Percentiles rank a stretch among this genome's conserved stretches.
These are phyloP conservation scores for Claviceps sp. DNA, from an alignment of 2,329 filamentous ascomycete species.

Conservation along the genomic window DNA sequence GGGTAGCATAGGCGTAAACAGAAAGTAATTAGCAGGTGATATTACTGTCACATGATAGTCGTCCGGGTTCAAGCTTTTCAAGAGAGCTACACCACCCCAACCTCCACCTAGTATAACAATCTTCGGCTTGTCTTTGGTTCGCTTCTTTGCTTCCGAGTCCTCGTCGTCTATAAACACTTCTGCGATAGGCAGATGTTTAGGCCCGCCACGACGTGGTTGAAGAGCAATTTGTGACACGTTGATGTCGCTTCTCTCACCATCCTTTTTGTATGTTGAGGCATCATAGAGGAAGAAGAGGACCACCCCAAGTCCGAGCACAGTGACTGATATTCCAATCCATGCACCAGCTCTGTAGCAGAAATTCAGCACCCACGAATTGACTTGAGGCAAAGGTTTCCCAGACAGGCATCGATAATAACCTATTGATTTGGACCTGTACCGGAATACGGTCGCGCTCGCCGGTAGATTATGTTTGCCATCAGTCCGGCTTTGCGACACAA, in stretches of 20 bases:
- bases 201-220: slow-evolving; percentile 68
- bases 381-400: slow-evolving; percentile 37
- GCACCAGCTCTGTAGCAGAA: slow-evolving; percentile 55
- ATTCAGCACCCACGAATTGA: slow-evolving; percentile 34
- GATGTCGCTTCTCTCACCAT: slow-evolving; percentile 54
- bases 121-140: slow-evolving; percentile 75
- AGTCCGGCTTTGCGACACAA: not conserved
- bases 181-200: slow-evolving; percentile 88
- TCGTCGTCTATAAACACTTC: slow-evolving; percentile 83
- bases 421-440: not conserved
- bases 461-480: not conserved
- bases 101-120: slow-evolving; percentile 87
- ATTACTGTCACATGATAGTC: slow-evolving; percentile 95
- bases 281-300: slow-evolving; percentile 89
- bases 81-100: slow-evolving; percentile 83
- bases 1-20: slow-evolving; percentile 96
- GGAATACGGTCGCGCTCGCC: not conserved
- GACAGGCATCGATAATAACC: slow-evolving; percentile 24
- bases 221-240: slow-evolving; percentile 75
- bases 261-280: slow-evolving; percentile 74
- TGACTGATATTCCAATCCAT: slow-evolving; percentile 55
- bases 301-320: slow-evolving; percentile 55
- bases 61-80: slow-evolving; percentile 80
- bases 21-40: slow-evolving; percentile 88
- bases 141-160: slow-evolving; percentile 55